Evolutionary conservation across 1,139 yeast genomes (phyloP).

Genomic region (Taphrina communis): DNA sequence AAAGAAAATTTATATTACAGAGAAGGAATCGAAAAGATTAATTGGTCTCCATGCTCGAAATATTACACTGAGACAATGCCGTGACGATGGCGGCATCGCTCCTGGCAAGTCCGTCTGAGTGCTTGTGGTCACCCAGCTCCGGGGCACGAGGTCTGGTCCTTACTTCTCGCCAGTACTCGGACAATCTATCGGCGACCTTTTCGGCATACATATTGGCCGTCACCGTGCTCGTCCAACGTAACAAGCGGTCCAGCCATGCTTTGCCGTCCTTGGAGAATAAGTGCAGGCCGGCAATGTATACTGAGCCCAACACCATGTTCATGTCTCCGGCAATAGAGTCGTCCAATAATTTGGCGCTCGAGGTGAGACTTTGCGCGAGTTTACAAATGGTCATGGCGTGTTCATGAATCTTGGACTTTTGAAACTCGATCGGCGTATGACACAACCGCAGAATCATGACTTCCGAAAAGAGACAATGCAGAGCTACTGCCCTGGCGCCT

Average conservation of each 20-base stretch:
- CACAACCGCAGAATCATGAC: constrained; percentile 17
- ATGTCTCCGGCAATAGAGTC: constrained; percentile 8
- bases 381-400: constrained; percentile 34
- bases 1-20: background rate
- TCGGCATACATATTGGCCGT: constrained; percentile 15
- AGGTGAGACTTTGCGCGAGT: constrained; percentile 16
- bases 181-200: background rate
- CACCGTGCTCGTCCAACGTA: constrained; percentile 9
- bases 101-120: background rate
- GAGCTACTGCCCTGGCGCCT: constrained; percentile 22
- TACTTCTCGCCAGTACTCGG: constrained; percentile 20
- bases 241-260: constrained; percentile 10
- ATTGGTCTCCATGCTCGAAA: constrained; percentile 6
- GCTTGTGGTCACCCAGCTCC: background rate
- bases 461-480: constrained; percentile 34
- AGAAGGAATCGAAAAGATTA: background rate
- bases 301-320: constrained; percentile 4
- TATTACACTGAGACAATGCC: background rate
- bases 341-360: constrained; percentile 8
- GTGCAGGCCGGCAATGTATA: constrained; percentile 24
- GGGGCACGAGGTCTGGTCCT: constrained; percentile 9
- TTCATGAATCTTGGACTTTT: constrained; percentile 26
- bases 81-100: background rate
- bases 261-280: constrained; percentile 18
- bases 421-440: constrained; percentile 6